Evolutionary conservation across 2,329 filamentous ascomycete species (phyloP).

Genomic region (Pyrenochaeta sp.): DNA sequence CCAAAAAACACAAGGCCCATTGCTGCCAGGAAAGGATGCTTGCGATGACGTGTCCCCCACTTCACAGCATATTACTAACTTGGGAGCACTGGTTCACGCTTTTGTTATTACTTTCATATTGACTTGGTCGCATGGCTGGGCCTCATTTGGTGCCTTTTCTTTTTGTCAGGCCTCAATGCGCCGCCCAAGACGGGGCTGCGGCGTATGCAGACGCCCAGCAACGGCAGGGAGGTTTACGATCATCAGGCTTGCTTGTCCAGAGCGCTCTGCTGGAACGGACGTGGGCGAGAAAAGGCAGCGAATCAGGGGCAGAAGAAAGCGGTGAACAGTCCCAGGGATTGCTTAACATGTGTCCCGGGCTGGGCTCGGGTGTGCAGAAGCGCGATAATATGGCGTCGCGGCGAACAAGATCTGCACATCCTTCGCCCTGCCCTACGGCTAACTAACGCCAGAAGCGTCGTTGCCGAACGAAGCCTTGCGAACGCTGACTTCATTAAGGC

Average conservation of each 20-base stretch:
- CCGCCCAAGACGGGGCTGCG: constrained; percentile 37
- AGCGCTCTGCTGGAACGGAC: constrained; percentile 19
- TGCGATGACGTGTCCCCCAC: constrained; percentile 46
- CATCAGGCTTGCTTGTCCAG: constrained; percentile 21
- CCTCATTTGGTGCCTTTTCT: constrained; percentile 37
- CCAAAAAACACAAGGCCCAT: constrained; percentile 36
- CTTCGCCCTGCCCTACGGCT: constrained; percentile 46
- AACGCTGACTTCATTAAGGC: constrained; percentile 49
- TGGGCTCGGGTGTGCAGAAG: constrained; percentile 43
- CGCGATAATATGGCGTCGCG: constrained; percentile 50
- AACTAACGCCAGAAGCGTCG: constrained; percentile 45
- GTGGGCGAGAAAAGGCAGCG: constrained; percentile 39
- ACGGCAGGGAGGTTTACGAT: constrained; percentile 32
- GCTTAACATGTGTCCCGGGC: constrained; percentile 36
- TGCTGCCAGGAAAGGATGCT: constrained; percentile 22
- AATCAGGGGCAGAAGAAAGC: constrained; percentile 42
- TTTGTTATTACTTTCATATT: constrained; percentile 36
- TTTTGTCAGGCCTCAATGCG: constrained; percentile 41
- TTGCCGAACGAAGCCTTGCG: constrained; percentile 46
- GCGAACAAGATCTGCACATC: constrained; percentile 52
- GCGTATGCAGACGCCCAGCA: constrained; percentile 30
- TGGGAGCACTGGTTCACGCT: constrained; percentile 24
- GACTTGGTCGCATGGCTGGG: constrained; percentile 29
- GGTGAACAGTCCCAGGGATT: constrained; percentile 52
- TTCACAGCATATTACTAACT: constrained; percentile 32